Evolutionary conservation across 1,284 basidiomycete genomes (phyloP), one percentile per base, ranked within the genome.

Genomic region (Rhodotorula sp.): DNA sequence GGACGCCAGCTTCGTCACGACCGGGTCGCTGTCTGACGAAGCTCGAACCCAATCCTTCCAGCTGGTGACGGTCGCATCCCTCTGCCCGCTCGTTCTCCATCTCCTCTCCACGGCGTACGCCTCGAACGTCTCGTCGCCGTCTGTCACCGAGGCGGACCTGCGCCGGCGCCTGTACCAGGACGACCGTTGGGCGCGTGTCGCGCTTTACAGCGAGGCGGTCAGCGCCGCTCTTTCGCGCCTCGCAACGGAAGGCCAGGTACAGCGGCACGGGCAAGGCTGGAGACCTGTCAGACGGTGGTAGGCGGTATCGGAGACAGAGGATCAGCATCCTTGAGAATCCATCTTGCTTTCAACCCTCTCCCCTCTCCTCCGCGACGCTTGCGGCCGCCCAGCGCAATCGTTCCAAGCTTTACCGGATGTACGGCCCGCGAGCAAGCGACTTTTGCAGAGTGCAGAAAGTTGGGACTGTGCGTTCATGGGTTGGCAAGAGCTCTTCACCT

Each of bases 161-260:
- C 47, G 70, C 16, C 6, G 26, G 18, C 6, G 20, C 15, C 10
- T 71, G 59, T 26, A 31, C 30, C 18, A 18, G 10, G 70, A 68
- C 26, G 48, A 48, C 34, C 51, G 61, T 6, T 71, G 70, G 70
- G 62, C 30, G 30, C 53, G 47, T 1, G 70, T 71, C 6, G 70
- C 64, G n/a, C 18, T 24, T 58, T 64, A 52, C 34, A 31, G 57
- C 18, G 64, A 62, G 24, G 53, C 59, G 28, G 66, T 71, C 18
- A n/a, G 5, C 26, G 46, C 34, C 28, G 61, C 51, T 20, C 30
- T 71, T 15, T 53, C 30, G 44, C 26, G 51, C 24, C 50, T 68
- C 15, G 61, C 52, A 16, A 44, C 30, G 18, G 40, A 40, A 31
- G 70, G 67, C 1, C 37, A 26, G 26, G 50, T 58, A 9, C 28